Conservation (phyloP, 768 basidiomycete genomes). For the Hydnum rufescens region DNA sequence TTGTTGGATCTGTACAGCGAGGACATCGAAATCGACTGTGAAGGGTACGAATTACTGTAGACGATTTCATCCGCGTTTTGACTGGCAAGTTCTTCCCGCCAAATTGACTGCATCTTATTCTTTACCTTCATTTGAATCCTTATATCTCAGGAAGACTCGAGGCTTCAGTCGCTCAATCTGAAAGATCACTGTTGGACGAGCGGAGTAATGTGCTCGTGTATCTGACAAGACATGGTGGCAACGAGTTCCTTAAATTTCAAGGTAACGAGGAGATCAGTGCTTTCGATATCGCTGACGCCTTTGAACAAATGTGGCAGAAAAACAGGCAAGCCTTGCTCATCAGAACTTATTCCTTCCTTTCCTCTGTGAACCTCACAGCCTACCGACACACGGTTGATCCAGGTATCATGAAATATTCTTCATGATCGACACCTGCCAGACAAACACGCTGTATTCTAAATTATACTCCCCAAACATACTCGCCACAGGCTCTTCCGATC, state of each 20-base stretch:
- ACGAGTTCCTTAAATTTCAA: conserved; percentile 97
- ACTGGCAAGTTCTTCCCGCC: conserved; percentile 33
- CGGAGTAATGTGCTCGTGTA: conserved; percentile 89
- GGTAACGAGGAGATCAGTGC: conserved; percentile 97
- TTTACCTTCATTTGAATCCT: background rate
- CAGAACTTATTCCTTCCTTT: too few species aligned
- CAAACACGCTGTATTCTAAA: conserved; percentile 85
- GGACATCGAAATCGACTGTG: conserved; percentile 93
- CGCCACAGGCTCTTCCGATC: conserved; percentile 67
- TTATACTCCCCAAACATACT: conserved; percentile 87
- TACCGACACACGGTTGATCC: background rate
- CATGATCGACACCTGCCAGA: conserved; percentile 98
- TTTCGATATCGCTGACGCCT: conserved; percentile 92
- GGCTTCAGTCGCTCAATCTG: conserved; percentile 70
- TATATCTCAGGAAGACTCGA: conserved; percentile 50
- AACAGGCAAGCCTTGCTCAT: conserved; percentile 38
- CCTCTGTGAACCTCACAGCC: background rate
- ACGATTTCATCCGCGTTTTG: conserved; percentile 80
- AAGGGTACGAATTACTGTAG: conserved; percentile 93
- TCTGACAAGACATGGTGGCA: conserved; percentile 96
- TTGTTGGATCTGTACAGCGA: conserved; percentile 84
- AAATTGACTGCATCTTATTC: background rate
- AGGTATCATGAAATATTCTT: conserved; percentile 93
- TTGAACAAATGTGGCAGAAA: conserved; percentile 98
- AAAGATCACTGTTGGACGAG: conserved; percentile 79